These are phyloP conservation scores for Amphibolis antarctica DNA, from an alignment of 106 monocot species.

Conservation along the genomic window DNA sequence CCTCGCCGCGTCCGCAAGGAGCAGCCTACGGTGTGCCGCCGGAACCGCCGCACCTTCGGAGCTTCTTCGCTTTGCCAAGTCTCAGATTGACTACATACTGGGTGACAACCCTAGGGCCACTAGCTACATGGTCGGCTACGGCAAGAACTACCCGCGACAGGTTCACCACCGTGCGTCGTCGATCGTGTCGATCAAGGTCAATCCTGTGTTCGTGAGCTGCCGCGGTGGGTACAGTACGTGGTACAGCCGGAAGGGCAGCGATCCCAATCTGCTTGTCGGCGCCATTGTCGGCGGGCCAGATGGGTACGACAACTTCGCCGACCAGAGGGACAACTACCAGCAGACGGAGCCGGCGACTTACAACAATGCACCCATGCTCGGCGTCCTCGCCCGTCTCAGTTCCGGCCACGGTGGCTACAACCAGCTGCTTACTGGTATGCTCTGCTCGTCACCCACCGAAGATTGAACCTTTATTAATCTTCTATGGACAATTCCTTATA, in stretches of 20 bases:
- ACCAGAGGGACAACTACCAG: constrained; percentile 70
- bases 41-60: constrained; percentile 36
- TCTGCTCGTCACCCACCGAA: too few species aligned
- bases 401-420: constrained; percentile 32
- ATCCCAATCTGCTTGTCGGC: constrained; percentile 77
- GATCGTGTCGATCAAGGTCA: constrained; percentile 68
- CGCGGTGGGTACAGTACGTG: constrained; percentile 65
- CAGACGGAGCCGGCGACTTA: constrained; percentile 95
- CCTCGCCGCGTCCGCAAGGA: constrained; percentile 34
- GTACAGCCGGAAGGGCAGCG: constrained; percentile 44
- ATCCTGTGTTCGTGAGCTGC: constrained; percentile 66
- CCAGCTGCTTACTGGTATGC: constrained; percentile 40
- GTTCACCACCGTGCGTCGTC: constrained; percentile 93
- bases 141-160: constrained; percentile 60
- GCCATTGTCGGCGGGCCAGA: constrained; percentile 89
- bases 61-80: constrained; percentile 61
- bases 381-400: constrained; percentile 61
- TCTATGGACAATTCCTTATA: too few species aligned
- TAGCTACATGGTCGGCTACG: constrained; percentile 98
- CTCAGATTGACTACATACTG: constrained; percentile 76
- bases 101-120: constrained; percentile 88
- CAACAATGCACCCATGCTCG: constrained; percentile 78
- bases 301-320: constrained; percentile 70
- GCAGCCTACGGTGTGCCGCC: constrained; percentile 27
- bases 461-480: too few species aligned